Evolutionary conservation across 495 filamentous ascomycete genomes (phyloP).

Genomic region (Penicillium daleae): DNA sequence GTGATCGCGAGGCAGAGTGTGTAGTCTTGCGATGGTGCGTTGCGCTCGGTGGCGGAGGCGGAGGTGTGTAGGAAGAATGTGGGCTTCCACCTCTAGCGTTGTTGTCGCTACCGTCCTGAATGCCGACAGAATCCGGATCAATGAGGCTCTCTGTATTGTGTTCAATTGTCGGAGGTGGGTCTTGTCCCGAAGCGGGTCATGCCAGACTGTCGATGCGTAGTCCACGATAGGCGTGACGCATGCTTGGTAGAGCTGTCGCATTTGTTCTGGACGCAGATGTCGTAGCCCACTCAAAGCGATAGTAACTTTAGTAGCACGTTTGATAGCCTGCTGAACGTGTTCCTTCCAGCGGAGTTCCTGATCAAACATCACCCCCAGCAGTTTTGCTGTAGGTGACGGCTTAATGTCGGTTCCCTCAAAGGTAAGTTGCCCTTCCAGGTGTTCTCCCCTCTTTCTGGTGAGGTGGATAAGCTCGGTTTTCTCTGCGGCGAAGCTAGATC

Average conservation of each 20-base stretch:
- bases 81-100: background rate
- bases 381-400: conserved; percentile 1
- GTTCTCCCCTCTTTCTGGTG: conserved; percentile 17
- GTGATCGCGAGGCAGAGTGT: conserved; percentile 18
- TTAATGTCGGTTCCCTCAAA: background rate
- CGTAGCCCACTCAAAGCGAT: conserved; percentile 6
- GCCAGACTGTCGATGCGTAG: conserved; percentile 15
- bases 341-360: conserved; percentile 3
- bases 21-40: conserved; percentile 8
- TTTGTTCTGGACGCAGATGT: conserved; percentile 10
- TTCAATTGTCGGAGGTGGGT: conserved; percentile 13
- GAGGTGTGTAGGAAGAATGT: background rate
- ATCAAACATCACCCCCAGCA: conserved; percentile 9
- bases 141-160: conserved; percentile 4
- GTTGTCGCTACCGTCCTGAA: background rate
- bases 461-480: conserved; percentile 36
- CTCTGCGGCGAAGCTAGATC: conserved; percentile 24
- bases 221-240: conserved; percentile 11
- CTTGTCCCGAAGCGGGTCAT: conserved; percentile 16
- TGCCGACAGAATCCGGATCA: conserved; percentile 7
- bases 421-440: background rate
- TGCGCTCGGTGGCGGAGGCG: background rate
- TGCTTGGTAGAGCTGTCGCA: conserved; percentile 11
- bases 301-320: conserved; percentile 6
- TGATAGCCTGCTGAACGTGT: conserved; percentile 4